phyloP scores from a whole-genome alignment of 345 rosid genomes.

The Erucastrum elatum region DNA sequence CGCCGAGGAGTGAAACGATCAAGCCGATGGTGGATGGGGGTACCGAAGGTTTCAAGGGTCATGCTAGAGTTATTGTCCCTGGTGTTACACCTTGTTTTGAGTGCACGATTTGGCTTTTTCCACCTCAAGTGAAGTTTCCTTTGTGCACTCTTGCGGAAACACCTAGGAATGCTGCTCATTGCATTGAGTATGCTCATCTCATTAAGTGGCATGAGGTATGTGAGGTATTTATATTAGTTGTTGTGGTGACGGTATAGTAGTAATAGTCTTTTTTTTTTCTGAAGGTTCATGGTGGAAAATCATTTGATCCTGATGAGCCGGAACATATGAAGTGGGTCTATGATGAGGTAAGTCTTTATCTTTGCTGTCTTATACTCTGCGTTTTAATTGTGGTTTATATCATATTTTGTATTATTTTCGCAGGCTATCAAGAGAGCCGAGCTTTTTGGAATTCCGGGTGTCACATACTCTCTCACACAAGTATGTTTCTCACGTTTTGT shows the following conservation, averaged over 20 bases:
- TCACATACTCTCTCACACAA: constrained; percentile 97
- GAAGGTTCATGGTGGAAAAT: constrained; percentile 72
- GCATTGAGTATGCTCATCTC: constrained; percentile 97
- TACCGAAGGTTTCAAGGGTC: constrained; percentile 99
- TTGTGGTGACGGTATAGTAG: background rate
- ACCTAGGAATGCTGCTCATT: constrained; percentile 95
- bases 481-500: constrained; percentile 38
- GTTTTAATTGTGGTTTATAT: constrained; percentile 11
- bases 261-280: constrained; percentile 13
- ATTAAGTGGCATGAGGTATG: constrained; percentile 93
- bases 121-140: constrained; percentile 99
- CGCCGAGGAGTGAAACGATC: constrained; percentile 70
- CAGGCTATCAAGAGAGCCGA: constrained; percentile 97
- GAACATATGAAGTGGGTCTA: constrained; percentile 97
- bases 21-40: constrained; percentile 99
- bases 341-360: constrained; percentile 56
- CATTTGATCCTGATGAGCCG: constrained; percentile 90
- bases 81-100: constrained; percentile 94
- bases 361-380: constrained; percentile 19
- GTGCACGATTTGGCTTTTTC: constrained; percentile 95
- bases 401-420: constrained; percentile 21
- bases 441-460: constrained; percentile 96
- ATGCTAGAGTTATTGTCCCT: constrained; percentile 90
- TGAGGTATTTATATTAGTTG: background rate
- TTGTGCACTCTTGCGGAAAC: constrained; percentile 96